Base-by-base conservation (phyloP, 192 early-diverging fungal species). In the Umbelopsis sp. region DNA sequence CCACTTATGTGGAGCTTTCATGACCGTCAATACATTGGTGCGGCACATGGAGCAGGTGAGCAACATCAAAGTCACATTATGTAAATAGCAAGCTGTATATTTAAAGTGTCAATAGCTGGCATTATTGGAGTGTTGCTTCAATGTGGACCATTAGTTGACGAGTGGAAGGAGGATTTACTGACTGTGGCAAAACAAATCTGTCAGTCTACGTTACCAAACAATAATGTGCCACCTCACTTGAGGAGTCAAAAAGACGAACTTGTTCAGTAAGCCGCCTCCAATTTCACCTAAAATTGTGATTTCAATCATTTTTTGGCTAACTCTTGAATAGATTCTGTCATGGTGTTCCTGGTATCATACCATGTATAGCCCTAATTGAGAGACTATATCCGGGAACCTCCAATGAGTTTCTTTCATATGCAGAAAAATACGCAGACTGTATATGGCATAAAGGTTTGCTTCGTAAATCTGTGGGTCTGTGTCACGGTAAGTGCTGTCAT, bases 1-100 rank as follows among this genome's bases (percentile, higher is more conserved):
- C 55, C 55, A 61, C 25, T 61, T 4, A 61, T 61, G 55, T 61
- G 55, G 55, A 33, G 23, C 11, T 61, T 13, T 23, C 55, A 61
- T 18, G 55, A 35, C 55, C 25, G 30, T 12, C 27, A 61, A 18
- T 61, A 61, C 33, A 16, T 61, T n/a, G 55, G 55, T 35, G 55
- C 55, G 12, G 55, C 55, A 16, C 55, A 61, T 35, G 55, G 55
- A 27, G 55, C 33, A 7, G 55, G 55, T 61, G 33, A 35, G 25
- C 2, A 35, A 35, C 51, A 6, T 52, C 22, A 25, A 11, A 0
- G 22, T 20, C 13, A 25, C 25, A 13, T 21, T 23, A 25, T 25
- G 12, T 52, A 1, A 6, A 22, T 13, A 12, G 51, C 51, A 25
- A 11, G 22, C 6, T 21, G 5, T 2, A 52, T 30, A 23, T 21